Conservation (phyloP, 305 asterid genomes). For the Salvia sclarea region DNA sequence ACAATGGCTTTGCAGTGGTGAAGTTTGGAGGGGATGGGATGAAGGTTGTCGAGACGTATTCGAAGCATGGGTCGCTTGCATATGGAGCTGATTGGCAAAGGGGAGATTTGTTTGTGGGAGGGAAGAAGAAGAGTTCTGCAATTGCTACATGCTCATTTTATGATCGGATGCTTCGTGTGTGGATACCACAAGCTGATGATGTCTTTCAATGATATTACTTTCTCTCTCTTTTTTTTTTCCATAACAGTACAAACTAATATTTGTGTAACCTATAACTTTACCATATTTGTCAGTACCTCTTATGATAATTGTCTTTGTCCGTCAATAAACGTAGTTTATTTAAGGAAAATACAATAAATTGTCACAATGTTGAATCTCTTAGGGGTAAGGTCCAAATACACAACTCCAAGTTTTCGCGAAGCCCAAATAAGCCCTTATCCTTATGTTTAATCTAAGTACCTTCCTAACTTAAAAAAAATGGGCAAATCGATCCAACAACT, state of each 20-base stretch:
- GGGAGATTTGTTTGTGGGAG: conserved; percentile 35
- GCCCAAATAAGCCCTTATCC: too few species aligned
- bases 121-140: conserved; percentile 40
- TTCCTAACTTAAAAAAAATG: too few species aligned
- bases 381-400: too few species aligned
- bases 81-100: conserved; percentile 99
- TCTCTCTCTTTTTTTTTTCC: not conserved
- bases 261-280: not conserved
- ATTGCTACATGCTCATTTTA: conserved; percentile 91
- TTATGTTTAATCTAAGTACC: too few species aligned
- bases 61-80: conserved; percentile 75
- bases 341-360: too few species aligned
- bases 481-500: too few species aligned
- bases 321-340: too few species aligned
- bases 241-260: not conserved
- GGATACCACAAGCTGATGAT: conserved; percentile 59
- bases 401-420: too few species aligned
- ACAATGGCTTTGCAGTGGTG: conserved; percentile 80
- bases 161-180: conserved; percentile 72
- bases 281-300: not conserved
- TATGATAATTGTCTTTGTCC: not conserved
- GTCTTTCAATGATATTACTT: conserved; percentile 25
- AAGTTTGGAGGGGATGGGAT: conserved; percentile 41
- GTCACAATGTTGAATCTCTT: too few species aligned
- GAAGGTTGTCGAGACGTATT: conserved; percentile 56